These are phyloP conservation scores for Tritrichomonas foetus DNA, from an alignment of 208 protist genomes.

Conservation along the genomic window DNA sequence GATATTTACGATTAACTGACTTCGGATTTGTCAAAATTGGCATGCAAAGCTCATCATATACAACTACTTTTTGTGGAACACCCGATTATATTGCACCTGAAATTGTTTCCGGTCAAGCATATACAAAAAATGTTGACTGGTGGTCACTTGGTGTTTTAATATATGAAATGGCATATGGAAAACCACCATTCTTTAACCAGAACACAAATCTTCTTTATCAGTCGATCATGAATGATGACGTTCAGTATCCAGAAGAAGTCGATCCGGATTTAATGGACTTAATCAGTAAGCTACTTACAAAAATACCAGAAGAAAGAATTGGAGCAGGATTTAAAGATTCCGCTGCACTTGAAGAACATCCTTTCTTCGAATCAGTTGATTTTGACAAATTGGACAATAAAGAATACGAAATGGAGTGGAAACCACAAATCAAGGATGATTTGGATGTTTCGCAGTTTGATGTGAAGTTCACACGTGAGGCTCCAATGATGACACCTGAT, in stretches of 20 bases:
- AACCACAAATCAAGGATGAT: background rate
- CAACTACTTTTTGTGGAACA: background rate
- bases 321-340: no score
- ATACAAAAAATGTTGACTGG: background rate
- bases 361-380: background rate
- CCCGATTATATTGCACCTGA: slow-evolving; percentile 21
- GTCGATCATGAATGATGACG: background rate
- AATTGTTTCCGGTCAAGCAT: background rate
- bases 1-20: background rate
- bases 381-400: background rate
- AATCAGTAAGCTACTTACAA: background rate
- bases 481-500: background rate
- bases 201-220: background rate
- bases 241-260: background rate
- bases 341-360: background rate
- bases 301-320: background rate
- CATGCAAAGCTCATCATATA: background rate
- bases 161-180: background rate
- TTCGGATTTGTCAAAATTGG: background rate
- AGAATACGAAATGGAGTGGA: background rate
- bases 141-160: background rate
- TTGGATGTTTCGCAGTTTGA: background rate
- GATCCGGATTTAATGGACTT: background rate
- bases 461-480: background rate
- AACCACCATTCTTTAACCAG: background rate